Percentiles rank a stretch among this genome's conserved stretches.
Evolutionary conservation across 257 asterid genomes (phyloP).

Genomic region (Marsdenia floribunda): DNA sequence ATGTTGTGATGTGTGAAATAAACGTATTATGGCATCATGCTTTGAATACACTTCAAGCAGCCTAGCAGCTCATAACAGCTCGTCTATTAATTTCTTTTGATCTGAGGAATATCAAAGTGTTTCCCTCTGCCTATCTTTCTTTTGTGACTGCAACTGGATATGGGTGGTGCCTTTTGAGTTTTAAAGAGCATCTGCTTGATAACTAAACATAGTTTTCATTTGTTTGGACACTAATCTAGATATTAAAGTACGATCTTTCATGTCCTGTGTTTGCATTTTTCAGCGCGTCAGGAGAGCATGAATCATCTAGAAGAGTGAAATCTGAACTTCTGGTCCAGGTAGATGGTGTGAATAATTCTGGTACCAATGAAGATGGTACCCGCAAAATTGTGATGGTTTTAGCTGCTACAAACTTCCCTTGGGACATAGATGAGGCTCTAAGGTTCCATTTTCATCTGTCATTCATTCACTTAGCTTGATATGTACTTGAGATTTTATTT

Average conservation of each 20-base stretch:
- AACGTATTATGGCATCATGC: neutral
- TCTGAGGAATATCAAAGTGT: neutral
- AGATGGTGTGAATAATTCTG: slow-evolving; percentile 82
- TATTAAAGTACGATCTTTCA: slow-evolving; percentile 14
- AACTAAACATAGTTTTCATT: neutral
- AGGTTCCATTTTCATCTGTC: slow-evolving; percentile 42
- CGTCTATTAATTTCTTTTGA: neutral
- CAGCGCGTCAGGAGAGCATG: slow-evolving; percentile 98
- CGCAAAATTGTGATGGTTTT: slow-evolving; percentile 97
- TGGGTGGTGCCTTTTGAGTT: neutral
- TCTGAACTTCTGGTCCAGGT: slow-evolving; percentile 93
- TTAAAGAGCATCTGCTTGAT: neutral
- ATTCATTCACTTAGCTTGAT: slow-evolving; percentile 6
- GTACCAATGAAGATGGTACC: slow-evolving; percentile 85
- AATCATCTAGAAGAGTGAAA: slow-evolving; percentile 91
- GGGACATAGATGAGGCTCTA: slow-evolving; percentile 98
- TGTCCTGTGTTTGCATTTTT: slow-evolving; percentile 5
- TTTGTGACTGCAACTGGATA: neutral
- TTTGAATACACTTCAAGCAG: neutral
- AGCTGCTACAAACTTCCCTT: slow-evolving; percentile 98
- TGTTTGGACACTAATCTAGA: slow-evolving; percentile 3
- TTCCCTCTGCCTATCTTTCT: neutral
- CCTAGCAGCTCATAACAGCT: neutral
- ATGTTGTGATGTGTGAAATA: neutral
- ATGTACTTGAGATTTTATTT: neutral